Percentiles rank a stretch among this genome's conserved stretches.
phyloP scores from a whole-genome alignment of 192 early-diverging fungal species.

The Piromyces sp. region DNA sequence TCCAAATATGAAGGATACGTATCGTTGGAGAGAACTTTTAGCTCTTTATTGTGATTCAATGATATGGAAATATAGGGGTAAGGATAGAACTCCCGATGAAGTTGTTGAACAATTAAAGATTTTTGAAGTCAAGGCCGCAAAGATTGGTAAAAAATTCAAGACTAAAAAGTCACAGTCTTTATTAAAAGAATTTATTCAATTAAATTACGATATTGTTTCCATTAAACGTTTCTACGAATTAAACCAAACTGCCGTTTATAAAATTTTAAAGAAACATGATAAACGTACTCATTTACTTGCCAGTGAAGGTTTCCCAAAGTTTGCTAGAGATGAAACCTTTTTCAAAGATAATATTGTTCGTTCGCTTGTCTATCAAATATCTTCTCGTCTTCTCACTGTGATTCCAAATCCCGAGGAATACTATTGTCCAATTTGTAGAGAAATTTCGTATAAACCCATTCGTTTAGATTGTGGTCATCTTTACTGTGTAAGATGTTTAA shows the following conservation, averaged over 20 bases:
- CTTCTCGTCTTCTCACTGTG: slow-evolving; percentile 41
- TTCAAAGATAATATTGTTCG: slow-evolving; percentile 32
- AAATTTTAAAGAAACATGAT: slow-evolving; percentile 83
- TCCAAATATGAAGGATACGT: slow-evolving; percentile 57
- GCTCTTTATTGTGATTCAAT: slow-evolving; percentile 48
- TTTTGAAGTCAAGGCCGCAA: slow-evolving; percentile 19
- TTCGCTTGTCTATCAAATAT: slow-evolving; percentile 40
- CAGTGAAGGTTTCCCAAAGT: slow-evolving; percentile 24
- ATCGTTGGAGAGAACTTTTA: slow-evolving; percentile 54
- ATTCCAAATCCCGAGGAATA: slow-evolving; percentile 71
- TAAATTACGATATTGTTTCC: slow-evolving; percentile 50
- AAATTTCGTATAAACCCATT: slow-evolving; percentile 59
- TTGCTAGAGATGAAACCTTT: slow-evolving; percentile 25
- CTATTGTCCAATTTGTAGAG: slow-evolving; percentile 61
- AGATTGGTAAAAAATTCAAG: neutral
- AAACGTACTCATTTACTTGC: slow-evolving; percentile 55
- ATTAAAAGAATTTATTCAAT: slow-evolving; percentile 29
- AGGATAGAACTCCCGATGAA: slow-evolving; percentile 33
- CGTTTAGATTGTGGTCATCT: slow-evolving; percentile 55
- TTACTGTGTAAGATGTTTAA: slow-evolving; percentile 61
- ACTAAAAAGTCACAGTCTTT: slow-evolving; percentile 10
- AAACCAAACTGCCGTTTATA: slow-evolving; percentile 59
- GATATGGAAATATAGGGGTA: slow-evolving; percentile 41
- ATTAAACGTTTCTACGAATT: slow-evolving; percentile 56
- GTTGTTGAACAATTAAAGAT: slow-evolving; percentile 36